Conservation (phyloP, 768 basidiomycete species). For the Lactarius sanguifluus region DNA sequence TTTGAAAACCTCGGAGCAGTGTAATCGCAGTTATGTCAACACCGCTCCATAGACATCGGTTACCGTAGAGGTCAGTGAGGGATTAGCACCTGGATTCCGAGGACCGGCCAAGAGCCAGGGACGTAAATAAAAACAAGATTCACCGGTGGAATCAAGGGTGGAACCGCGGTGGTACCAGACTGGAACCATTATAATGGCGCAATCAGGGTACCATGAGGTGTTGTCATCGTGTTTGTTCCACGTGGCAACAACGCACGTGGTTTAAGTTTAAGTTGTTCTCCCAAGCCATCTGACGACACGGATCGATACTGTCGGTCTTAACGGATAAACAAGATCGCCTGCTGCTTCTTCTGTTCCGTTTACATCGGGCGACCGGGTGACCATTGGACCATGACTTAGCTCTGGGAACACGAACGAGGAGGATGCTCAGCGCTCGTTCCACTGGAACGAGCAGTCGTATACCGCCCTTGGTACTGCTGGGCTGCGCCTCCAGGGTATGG, state of each 20-base stretch:
- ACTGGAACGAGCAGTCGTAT: too few relatives aligned
- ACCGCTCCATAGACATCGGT: background rate
- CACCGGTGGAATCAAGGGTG: background rate
- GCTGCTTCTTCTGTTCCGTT: background rate
- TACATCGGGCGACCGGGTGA: background rate
- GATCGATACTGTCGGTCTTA: background rate
- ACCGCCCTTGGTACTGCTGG: background rate
- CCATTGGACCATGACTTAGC: background rate
- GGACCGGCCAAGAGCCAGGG: slow-evolving; percentile 11
- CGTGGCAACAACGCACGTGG: background rate
- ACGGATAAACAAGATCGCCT: background rate
- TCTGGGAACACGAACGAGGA: background rate
- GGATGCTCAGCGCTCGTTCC: background rate
- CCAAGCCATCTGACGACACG: background rate
- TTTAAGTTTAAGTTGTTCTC: background rate
- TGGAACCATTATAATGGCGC: background rate
- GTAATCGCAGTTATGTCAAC: background rate
- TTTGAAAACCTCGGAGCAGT: background rate
- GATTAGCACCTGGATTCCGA: background rate
- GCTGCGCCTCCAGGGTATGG: background rate
- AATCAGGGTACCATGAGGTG: too few relatives aligned
- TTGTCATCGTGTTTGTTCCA: too few relatives aligned
- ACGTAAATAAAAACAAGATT: slow-evolving; percentile 9
- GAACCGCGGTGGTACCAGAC: background rate
- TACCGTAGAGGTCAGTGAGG: background rate